Percentiles rank a stretch among this genome's conserved stretches.
Evolutionary conservation across 1,139 yeast species (phyloP).

Genomic region (Yamadazyma aaseri): DNA sequence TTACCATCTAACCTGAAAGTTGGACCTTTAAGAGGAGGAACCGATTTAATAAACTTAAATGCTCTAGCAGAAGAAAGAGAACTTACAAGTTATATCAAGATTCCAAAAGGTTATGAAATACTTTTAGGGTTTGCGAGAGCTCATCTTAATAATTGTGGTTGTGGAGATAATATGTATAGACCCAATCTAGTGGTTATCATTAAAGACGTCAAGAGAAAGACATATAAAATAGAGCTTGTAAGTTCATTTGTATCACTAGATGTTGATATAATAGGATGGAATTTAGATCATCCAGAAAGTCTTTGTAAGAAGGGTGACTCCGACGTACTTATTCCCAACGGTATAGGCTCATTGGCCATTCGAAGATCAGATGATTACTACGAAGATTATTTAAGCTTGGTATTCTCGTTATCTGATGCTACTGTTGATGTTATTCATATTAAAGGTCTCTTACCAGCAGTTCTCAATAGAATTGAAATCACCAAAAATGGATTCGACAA

Average conservation of each 20-base stretch:
- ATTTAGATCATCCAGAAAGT: conserved; percentile 20
- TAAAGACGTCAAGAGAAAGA: conserved; percentile 21
- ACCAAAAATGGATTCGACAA: conserved; percentile 24
- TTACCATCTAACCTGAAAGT: conserved; percentile 17
- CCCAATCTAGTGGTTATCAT: conserved; percentile 43
- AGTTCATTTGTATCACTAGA: conserved; percentile 40
- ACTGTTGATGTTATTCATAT: conserved; percentile 34
- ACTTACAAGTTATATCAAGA: conserved; percentile 14
- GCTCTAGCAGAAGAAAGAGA: conserved; percentile 22
- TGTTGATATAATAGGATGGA: conserved; percentile 36
- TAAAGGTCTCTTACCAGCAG: conserved; percentile 26
- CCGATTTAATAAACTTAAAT: conserved; percentile 24
- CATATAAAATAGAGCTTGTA: conserved; percentile 26
- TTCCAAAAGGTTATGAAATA: conserved; percentile 31
- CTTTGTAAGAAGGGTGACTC: conserved; percentile 20
- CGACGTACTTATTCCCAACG: conserved; percentile 36
- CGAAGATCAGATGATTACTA: conserved; percentile 3
- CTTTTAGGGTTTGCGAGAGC: conserved; percentile 52
- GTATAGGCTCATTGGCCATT: conserved; percentile 28
- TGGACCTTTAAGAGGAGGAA: conserved; percentile 37
- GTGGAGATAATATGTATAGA: conserved; percentile 46
- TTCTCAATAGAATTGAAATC: conserved; percentile 14
- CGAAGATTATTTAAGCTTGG: conserved; percentile 32
- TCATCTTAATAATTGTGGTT: conserved; percentile 46
- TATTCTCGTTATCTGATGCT: conserved; percentile 36